Percentiles rank a stretch among this genome's conserved stretches.
These are phyloP conservation scores for Diospyros lotus DNA, from an alignment of 148 eudicot species.

Conservation along the genomic window DNA sequence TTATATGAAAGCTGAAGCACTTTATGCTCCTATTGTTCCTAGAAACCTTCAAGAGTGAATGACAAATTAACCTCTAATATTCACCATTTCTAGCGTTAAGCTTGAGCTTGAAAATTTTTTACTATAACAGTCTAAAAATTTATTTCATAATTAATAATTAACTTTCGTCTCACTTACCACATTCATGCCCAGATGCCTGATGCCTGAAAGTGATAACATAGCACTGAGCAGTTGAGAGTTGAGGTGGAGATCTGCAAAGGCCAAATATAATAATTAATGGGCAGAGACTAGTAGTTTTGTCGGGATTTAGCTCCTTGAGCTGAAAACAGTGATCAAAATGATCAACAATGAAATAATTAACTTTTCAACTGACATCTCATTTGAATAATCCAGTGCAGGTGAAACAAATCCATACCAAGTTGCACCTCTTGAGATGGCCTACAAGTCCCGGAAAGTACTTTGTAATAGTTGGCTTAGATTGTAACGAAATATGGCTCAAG, in stretches of 20 bases:
- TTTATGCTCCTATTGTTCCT: too few species aligned
- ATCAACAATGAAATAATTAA: neutral
- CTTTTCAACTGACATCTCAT: neutral
- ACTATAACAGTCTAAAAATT: too few species aligned
- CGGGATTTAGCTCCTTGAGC: neutral
- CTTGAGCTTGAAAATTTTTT: too few species aligned
- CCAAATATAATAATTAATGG: neutral
- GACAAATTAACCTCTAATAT: too few species aligned
- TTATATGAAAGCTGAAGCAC: too few species aligned
- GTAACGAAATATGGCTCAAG: neutral
- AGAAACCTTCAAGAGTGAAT: too few species aligned
- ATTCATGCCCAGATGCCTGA: neutral
- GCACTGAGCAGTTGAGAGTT: neutral
- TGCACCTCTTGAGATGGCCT: conserved; percentile 44
- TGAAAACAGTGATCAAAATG: neutral
- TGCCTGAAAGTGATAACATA: neutral
- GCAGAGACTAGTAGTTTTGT: neutral
- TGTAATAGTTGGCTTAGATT: too few species aligned
- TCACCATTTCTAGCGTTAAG: too few species aligned
- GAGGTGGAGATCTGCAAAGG: neutral
- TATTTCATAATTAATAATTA: too few species aligned
- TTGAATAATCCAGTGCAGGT: conserved; percentile 26
- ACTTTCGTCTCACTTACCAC: too few species aligned
- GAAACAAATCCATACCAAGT: conserved; percentile 44
- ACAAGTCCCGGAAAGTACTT: conserved; percentile 2